These are phyloP conservation scores for Hypoxylon cercidicola DNA, from an alignment of 495 filamentous ascomycete genomes.

Conservation along the genomic window DNA sequence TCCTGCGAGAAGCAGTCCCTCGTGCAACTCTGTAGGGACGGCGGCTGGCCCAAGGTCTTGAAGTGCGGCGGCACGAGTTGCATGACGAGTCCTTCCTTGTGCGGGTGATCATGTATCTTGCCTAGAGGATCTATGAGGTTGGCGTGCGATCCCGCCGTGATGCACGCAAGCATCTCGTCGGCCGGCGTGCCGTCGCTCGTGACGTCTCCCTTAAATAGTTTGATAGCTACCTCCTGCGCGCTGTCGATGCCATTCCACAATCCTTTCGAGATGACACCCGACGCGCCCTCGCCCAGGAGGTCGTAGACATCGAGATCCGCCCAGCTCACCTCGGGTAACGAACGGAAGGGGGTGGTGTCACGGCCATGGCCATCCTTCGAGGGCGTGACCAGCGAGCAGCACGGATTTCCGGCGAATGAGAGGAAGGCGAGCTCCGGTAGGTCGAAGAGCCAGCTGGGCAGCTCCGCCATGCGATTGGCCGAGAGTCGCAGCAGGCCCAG, in stretches of 20 bases:
- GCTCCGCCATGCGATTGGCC: conserved; percentile 48
- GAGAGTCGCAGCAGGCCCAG: conserved; percentile 54
- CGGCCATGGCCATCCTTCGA: conserved; percentile 20
- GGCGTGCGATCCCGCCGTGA: conserved; percentile 56
- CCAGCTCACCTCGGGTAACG: conserved; percentile 53
- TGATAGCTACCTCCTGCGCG: conserved; percentile 55
- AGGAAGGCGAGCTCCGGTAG: conserved; percentile 57
- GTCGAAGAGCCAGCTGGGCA: conserved; percentile 55
- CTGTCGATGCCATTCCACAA: conserved; percentile 44
- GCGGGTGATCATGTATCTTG: conserved; percentile 53
- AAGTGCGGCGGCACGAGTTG: conserved; percentile 47
- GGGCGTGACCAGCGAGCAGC: conserved; percentile 34
- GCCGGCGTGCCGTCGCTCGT: conserved; percentile 54
- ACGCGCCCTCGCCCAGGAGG: conserved; percentile 50
- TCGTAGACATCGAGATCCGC: conserved; percentile 47
- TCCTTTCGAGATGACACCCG: conserved; percentile 52
- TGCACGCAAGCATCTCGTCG: conserved; percentile 57
- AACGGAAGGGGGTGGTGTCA: conserved; percentile 26
- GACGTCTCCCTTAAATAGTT: conserved; percentile 55
- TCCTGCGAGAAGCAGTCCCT: conserved; percentile 51
- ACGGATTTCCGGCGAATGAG: conserved; percentile 59
- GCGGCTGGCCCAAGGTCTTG: conserved; percentile 41
- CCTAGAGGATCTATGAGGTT: conserved; percentile 57
- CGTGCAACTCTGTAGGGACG: conserved; percentile 48
- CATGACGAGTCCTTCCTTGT: conserved; percentile 55